Base-by-base conservation (phyloP, 2,329 filamentous ascomycete genomes). In the Xylaria arbuscula region DNA sequence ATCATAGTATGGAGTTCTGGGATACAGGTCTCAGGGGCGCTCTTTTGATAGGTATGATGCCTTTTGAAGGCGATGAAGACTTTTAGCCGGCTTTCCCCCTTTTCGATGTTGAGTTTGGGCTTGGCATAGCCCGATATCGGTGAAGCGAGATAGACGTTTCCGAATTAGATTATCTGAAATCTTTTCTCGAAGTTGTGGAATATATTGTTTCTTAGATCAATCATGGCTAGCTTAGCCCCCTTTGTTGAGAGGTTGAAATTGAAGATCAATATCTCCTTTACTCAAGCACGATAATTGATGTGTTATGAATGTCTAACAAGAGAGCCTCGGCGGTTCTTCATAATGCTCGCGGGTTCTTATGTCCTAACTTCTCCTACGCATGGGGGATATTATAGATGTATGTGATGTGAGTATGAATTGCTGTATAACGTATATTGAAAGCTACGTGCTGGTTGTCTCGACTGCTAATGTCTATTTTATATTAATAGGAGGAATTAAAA, bases 1-100 rank as follows among this genome's bases (percentile, higher is more conserved):
- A 32, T 32, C 58, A 69, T 66, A 6, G 67, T 59, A 51, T 62
- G 67, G 67, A 62, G 59, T 66, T 61, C 40, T 32, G 42, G 67
- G n/a, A 62, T 56, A 60, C 24, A 59, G 62, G 67, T 40, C 19
- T 45, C 5, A n/a, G 45, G 34, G 47, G 45, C 1, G n/a, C 51
- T 51, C 19, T 9, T 22, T 45, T 13, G 13, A 8, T 34, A 36
- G 3, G 8, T 40, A 28, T 51, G 8, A 13, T 11, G 10, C 28
- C 40, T 53, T 45, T 36, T 10, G 15, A 22, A 22, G 13, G 1
- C 11, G 58, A 47, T 53, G 9, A 7, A 9, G 34, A 8, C n/a
- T 28, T 45, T 9, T 53, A 48, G 10, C 24, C 10, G 6, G 40
- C 13, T 17, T 42, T 7, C 15, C 15, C 6, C 6, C 9, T 53